These are phyloP conservation scores for Lolium multiflorum DNA, from an alignment of 176 grass and related monocot species.

Conservation along the genomic window DNA sequence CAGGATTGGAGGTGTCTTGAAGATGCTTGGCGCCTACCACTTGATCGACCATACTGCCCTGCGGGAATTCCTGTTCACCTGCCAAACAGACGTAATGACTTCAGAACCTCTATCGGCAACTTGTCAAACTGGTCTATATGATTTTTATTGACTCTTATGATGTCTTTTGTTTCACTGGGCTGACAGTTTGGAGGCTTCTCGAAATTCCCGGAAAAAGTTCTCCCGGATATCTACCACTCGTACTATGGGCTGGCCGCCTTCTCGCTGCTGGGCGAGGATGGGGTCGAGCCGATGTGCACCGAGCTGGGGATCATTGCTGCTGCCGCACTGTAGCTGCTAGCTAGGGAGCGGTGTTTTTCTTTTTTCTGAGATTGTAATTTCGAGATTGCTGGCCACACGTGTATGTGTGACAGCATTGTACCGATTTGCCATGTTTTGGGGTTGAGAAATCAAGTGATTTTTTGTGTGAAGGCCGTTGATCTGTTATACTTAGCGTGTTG, in stretches of 20 bases:
- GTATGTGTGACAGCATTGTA: no score
- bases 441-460: background rate
- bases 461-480: background rate
- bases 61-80: constrained; percentile 70
- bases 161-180: background rate
- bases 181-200: constrained; percentile 80
- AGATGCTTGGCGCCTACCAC: constrained; percentile 73
- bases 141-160: constrained; percentile 6
- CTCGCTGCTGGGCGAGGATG: constrained; percentile 71
- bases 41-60: constrained; percentile 64
- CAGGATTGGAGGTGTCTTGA: constrained; percentile 85
- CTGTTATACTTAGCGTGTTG: background rate
- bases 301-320: constrained; percentile 62
- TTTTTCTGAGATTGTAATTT: background rate
- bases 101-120: background rate
- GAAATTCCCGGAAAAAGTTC: constrained; percentile 48
- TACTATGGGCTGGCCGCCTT: constrained; percentile 87
- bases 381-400: no score
- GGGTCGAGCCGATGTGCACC: constrained; percentile 48
- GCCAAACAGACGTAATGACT: constrained; percentile 70
- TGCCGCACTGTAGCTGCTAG: constrained; percentile 36
- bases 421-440: background rate
- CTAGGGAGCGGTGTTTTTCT: background rate
- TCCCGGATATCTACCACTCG: constrained; percentile 81
- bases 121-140: background rate